Evolutionary conservation across 164 flowering plant genomes (phyloP).

Genomic region (Magnolia officinalis): DNA sequence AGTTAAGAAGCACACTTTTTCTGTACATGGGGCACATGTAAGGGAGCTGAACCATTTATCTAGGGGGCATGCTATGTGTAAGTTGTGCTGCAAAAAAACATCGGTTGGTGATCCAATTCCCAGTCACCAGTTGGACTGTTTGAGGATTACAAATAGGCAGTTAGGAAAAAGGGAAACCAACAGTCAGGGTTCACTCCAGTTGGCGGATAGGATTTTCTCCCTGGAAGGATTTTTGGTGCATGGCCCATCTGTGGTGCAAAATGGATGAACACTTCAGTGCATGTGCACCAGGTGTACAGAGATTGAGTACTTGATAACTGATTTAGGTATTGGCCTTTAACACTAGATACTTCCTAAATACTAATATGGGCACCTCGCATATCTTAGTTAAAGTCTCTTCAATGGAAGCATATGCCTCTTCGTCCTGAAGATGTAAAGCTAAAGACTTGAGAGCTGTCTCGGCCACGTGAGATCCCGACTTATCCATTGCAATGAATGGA

Average conservation of each 20-base stretch:
- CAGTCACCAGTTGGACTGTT: neutral
- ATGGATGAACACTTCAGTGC: neutral
- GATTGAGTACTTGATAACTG: neutral
- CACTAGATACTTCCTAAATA: neutral
- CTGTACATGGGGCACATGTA: neutral
- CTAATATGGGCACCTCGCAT: slow-evolving; percentile 58
- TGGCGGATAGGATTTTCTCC: neutral
- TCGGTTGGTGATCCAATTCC: neutral
- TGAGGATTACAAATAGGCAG: neutral
- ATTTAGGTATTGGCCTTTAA: too few relatives aligned
- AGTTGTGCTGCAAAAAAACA: neutral
- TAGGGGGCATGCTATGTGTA: neutral
- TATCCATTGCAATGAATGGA: slow-evolving; percentile 63
- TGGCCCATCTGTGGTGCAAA: neutral
- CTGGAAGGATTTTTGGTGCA: neutral
- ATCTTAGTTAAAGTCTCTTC: slow-evolving; percentile 56
- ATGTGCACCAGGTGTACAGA: neutral
- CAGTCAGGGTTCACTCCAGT: neutral
- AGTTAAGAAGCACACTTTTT: neutral
- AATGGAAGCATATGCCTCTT: slow-evolving; percentile 42
- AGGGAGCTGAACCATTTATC: neutral
- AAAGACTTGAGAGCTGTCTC: slow-evolving; percentile 79
- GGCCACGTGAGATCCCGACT: slow-evolving; percentile 95
- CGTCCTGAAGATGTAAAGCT: slow-evolving; percentile 56
- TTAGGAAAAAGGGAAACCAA: neutral